Conservation (phyloP, 2,329 filamentous ascomycete species). For the Phialophora tarda region DNA sequence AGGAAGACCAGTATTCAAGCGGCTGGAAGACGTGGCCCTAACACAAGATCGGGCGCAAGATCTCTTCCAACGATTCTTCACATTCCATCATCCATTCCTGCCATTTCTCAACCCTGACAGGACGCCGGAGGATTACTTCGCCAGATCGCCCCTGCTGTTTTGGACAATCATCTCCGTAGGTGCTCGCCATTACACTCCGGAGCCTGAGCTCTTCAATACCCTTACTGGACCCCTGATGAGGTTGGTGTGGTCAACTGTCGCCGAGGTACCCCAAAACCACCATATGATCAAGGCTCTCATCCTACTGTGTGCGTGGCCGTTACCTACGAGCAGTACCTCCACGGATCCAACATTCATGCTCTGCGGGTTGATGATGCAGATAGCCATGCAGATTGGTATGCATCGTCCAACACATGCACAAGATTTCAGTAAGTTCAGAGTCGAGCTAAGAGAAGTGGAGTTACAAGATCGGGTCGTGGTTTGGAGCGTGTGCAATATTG, state of each 20-base stretch:
- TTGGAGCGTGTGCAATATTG: conserved; percentile 71
- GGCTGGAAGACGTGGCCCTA: conserved; percentile 58
- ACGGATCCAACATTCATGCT: conserved; percentile 70
- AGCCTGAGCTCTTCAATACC: conserved; percentile 60
- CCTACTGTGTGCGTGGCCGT: conserved; percentile 68
- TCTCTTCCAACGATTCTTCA: conserved; percentile 65
- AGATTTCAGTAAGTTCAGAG: conserved; percentile 57
- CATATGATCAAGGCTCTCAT: conserved; percentile 69
- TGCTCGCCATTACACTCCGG: conserved; percentile 63
- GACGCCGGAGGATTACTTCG: conserved; percentile 63
- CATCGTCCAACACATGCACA: conserved; percentile 69
- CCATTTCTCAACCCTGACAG: conserved; percentile 64
- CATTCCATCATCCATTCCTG: conserved; percentile 67
- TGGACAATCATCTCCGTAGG: conserved; percentile 70
- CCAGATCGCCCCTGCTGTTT: conserved; percentile 67
- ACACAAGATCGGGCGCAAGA: conserved; percentile 52
- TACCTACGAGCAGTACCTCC: conserved; percentile 67
- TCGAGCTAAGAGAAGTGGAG: conserved; percentile 65
- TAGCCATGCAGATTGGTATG: conserved; percentile 70
- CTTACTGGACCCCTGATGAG: conserved; percentile 60
- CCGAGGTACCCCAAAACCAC: conserved; percentile 67
- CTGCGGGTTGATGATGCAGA: conserved; percentile 69
- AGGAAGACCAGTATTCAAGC: conserved; percentile 49
- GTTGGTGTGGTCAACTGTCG: conserved; percentile 66
- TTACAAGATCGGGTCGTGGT: conserved; percentile 68